These are phyloP conservation scores for Pichia californica DNA, from an alignment of 805 yeast species.

Conservation along the genomic window DNA sequence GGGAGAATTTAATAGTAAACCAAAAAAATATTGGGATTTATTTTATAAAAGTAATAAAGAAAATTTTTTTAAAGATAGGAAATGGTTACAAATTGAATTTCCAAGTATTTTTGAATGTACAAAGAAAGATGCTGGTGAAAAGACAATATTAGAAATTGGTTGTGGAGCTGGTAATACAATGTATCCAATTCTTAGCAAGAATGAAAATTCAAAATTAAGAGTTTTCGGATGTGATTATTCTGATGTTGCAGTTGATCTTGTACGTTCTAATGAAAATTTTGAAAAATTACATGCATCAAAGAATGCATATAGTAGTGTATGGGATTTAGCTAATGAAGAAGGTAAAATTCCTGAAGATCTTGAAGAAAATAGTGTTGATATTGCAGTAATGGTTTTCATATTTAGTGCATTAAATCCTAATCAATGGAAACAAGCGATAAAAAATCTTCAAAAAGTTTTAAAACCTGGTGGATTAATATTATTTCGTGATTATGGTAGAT, in stretches of 20 bases:
- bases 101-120: constrained; percentile 80
- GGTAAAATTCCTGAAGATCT: constrained; percentile 77
- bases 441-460: constrained; percentile 60
- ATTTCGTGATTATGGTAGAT: constrained; percentile 92
- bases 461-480: constrained; percentile 91
- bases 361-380: constrained; percentile 75
- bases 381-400: constrained; percentile 92
- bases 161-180: constrained; percentile 98
- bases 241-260: constrained; percentile 82
- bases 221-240: constrained; percentile 88
- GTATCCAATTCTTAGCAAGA: constrained; percentile 80
- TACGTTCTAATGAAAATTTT: constrained; percentile 56
- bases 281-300: constrained; percentile 27
- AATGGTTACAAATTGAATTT: constrained; percentile 93
- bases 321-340: constrained; percentile 86
- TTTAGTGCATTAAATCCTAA: constrained; percentile 87
- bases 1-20: constrained; percentile 68
- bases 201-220: constrained; percentile 67
- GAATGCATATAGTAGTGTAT: constrained; percentile 73
- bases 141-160: constrained; percentile 82
- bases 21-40: constrained; percentile 92
- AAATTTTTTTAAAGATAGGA: constrained; percentile 93
- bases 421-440: constrained; percentile 82
- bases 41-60: constrained; percentile 87
- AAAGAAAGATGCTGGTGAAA: constrained; percentile 60